Percentiles rank a stretch among this genome's conserved stretches.
phyloP scores from a whole-genome alignment of 306 rosid species.

The Dicorynia guianensis region DNA sequence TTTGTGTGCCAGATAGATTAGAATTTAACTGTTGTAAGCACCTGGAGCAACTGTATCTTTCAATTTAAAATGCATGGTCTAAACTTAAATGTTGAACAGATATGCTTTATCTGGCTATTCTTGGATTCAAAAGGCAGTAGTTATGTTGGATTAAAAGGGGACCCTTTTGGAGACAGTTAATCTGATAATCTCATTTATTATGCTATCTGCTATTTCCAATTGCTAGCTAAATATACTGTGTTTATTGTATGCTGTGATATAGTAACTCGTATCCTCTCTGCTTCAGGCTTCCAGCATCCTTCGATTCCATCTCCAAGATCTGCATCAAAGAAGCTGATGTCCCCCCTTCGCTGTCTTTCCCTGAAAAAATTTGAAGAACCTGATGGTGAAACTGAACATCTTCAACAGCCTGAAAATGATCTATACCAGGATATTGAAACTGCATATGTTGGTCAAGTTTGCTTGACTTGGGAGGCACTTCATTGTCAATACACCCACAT shows the following conservation, averaged over 20 bases:
- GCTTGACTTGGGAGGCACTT: slow-evolving; percentile 98
- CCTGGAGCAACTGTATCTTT: background rate
- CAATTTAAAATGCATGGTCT: background rate
- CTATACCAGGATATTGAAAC: slow-evolving; percentile 79
- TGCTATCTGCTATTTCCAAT: slow-evolving; percentile 4
- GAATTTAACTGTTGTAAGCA: background rate
- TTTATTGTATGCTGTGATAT: slow-evolving; percentile 1
- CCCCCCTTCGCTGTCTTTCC: slow-evolving; percentile 93
- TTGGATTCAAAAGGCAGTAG: slow-evolving; percentile 1
- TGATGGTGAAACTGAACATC: slow-evolving; percentile 78
- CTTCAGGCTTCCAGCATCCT: slow-evolving; percentile 61
- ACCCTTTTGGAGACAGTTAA: slow-evolving; percentile 6
- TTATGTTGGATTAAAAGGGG: background rate
- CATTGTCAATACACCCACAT: slow-evolving; percentile 92
- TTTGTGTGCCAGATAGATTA: background rate
- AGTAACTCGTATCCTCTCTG: slow-evolving; percentile 13
- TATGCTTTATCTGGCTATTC: background rate
- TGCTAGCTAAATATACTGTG: slow-evolving; percentile 15
- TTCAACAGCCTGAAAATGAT: slow-evolving; percentile 64
- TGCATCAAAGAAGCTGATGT: slow-evolving; percentile 79
- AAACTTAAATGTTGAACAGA: background rate
- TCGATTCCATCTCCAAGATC: slow-evolving; percentile 79
- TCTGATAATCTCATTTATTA: background rate
- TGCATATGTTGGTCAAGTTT: slow-evolving; percentile 89
- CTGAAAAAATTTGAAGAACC: slow-evolving; percentile 82